Evolutionary conservation across 768 basidiomycete species (phyloP).

Genomic region (Pleurotus djamor): DNA sequence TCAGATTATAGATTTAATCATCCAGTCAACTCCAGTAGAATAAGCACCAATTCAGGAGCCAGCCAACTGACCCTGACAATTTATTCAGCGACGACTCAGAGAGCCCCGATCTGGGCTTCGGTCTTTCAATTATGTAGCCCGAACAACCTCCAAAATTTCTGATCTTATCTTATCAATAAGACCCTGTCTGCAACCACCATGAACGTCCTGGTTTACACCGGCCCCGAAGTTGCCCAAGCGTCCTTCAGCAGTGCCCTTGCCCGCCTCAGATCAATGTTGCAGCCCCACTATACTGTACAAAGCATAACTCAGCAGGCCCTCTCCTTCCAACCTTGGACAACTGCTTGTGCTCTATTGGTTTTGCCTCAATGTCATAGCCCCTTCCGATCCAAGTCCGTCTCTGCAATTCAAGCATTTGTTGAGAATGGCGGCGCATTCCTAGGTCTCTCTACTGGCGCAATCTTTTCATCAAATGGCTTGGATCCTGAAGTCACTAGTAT

Average conservation of each 20-base stretch:
- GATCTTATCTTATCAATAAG: too few relatives aligned
- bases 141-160: too few relatives aligned
- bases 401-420: constrained; percentile 57
- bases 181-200: too few relatives aligned
- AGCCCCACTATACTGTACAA: constrained; percentile 81
- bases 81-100: too few relatives aligned
- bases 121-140: too few relatives aligned
- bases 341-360: constrained; percentile 75
- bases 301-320: too few relatives aligned
- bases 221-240: constrained; percentile 52
- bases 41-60: too few relatives aligned
- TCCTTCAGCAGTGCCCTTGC: constrained; percentile 40
- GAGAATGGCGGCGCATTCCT: constrained; percentile 70
- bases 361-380: constrained; percentile 61
- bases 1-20: too few relatives aligned
- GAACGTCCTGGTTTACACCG: constrained; percentile 77
- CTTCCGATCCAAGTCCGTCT: constrained; percentile 32
- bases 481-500: constrained; percentile 38
- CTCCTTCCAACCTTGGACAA: constrained; percentile 71
- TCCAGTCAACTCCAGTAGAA: too few relatives aligned
- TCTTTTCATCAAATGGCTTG: constrained; percentile 30
- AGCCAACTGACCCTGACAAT: too few relatives aligned
- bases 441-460: constrained; percentile 59
- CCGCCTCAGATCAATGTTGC: constrained; percentile 53
- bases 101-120: too few relatives aligned